phyloP scores from a whole-genome alignment of 306 rosid genomes.

The Cucumis melo region DNA sequence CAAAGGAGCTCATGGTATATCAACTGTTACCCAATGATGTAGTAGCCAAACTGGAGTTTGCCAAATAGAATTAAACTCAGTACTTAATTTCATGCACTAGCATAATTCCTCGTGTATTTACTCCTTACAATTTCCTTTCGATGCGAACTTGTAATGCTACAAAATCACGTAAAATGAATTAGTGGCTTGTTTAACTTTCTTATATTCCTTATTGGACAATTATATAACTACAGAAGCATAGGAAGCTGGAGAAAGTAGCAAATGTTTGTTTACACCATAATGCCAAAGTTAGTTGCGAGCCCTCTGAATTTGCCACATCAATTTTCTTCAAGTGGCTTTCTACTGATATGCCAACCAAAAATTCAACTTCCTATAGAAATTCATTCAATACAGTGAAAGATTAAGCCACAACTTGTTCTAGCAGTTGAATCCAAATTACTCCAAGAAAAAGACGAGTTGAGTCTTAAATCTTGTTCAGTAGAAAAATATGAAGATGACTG shows the following conservation, averaged over 20 bases:
- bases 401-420: conserved; percentile 21
- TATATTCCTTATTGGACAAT: not conserved
- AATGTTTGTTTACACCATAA: conserved; percentile 19
- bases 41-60: conserved; percentile 24
- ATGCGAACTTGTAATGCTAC: not conserved
- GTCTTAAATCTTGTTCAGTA: conserved; percentile 15
- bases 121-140: not conserved
- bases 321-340: conserved; percentile 97
- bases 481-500: conserved; percentile 80
- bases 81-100: conserved; percentile 5
- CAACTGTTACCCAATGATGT: conserved; percentile 66
- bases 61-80: conserved; percentile 66
- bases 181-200: not conserved
- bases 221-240: conserved; percentile 29
- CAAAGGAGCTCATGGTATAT: conserved; percentile 94
- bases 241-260: conserved; percentile 22
- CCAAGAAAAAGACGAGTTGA: conserved; percentile 24
- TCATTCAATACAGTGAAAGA: conserved; percentile 14
- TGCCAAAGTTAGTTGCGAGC: conserved; percentile 17
- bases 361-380: conserved; percentile 26
- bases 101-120: not conserved
- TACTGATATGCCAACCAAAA: conserved; percentile 80
- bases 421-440: conserved; percentile 18
- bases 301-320: conserved; percentile 31
- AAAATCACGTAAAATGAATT: not conserved